Evolutionary conservation across 1,284 basidiomycete genomes (phyloP), one percentile per base, ranked within the genome.

Genomic region (Microbotryum intermedium): DNA sequence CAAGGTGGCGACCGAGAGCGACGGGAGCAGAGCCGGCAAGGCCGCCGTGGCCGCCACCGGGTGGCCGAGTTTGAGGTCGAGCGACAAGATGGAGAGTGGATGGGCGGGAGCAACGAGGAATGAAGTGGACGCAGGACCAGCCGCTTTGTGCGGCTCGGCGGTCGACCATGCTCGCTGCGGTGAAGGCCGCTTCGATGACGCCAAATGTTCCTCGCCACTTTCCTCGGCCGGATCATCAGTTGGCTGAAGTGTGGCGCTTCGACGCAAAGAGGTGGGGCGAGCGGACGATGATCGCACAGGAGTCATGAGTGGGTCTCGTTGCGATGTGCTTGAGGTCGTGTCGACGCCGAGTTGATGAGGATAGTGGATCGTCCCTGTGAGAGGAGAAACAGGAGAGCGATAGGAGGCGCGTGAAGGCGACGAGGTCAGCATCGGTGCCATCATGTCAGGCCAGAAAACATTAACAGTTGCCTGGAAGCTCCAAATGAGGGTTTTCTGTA

Each of bases 1-100:
- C 67, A 98, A 92, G 8, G 91, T 94, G 71, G 90, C 90, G 78
- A 97, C 92, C 55, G 97, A 83, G 66, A 92, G 88, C 6, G 87
- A 85, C 53, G 97, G 91, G 47, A 97, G 83, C 10, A 88, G 80
- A 3, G 84, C 82, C 21, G 90, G 85, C 50, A 81, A 79, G 5
- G 85, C 81, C 0, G 86, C 82, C 10, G 83, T 82, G 44, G 84
- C 80, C 34, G 84, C 77, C 9, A 71, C 67, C 20, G 59, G 53
- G 18, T 73, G 70, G 28, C 92, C 94, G 54, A 97, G 84, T 73
- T 91, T 90, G 72, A 98, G 84, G 77, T 97, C 93, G 50, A 97
- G 82, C 25, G 87, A 86, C 65, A 97, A 84, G 57, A 97, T 75
- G 47, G 74, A 76, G 62, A 75, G 73, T 30, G 64, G 70, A 50